phyloP scores from a whole-genome alignment of 768 basidiomycete genomes.

The Agrocybe pediades region DNA sequence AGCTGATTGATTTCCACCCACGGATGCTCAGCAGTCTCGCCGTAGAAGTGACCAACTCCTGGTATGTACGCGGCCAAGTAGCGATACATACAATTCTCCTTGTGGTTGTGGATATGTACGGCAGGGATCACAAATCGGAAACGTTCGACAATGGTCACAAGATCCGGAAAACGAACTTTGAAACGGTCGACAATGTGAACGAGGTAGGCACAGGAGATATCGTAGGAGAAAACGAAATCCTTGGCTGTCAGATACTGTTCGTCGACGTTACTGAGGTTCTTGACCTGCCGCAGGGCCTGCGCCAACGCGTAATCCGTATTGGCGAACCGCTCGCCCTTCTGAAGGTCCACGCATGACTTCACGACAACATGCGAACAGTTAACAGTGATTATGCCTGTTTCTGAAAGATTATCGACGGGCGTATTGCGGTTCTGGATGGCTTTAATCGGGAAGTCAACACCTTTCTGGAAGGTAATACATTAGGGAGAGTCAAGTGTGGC shows the following conservation, averaged over 20 bases:
- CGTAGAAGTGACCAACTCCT: conserved; percentile 24
- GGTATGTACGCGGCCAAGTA: conserved; percentile 22
- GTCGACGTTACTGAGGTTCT: neutral
- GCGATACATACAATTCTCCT: conserved; percentile 24
- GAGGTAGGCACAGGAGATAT: conserved; percentile 24
- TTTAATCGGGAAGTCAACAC: conserved; percentile 9
- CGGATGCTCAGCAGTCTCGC: conserved; percentile 28
- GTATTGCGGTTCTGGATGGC: conserved; percentile 26
- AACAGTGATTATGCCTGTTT: conserved; percentile 23
- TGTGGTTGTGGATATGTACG: conserved; percentile 26
- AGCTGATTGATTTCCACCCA: conserved; percentile 26
- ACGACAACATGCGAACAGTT: conserved; percentile 28
- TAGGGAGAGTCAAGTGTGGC: no score
- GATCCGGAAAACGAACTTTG: conserved; percentile 1
- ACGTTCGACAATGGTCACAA: conserved; percentile 5
- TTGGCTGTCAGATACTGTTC: neutral
- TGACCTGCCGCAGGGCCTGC: conserved; percentile 5
- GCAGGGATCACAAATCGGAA: conserved; percentile 18
- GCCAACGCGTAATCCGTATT: conserved; percentile 21
- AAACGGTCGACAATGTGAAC: conserved; percentile 19
- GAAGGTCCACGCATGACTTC: conserved; percentile 26
- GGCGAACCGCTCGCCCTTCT: conserved; percentile 26
- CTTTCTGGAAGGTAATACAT: no score
- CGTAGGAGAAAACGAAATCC: conserved; percentile 20
- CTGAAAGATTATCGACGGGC: conserved; percentile 24